Evolutionary conservation across 495 filamentous ascomycete species (phyloP), one percentile per base, ranked within the genome.

Genomic region (Paragyromitra xinjiangensis): DNA sequence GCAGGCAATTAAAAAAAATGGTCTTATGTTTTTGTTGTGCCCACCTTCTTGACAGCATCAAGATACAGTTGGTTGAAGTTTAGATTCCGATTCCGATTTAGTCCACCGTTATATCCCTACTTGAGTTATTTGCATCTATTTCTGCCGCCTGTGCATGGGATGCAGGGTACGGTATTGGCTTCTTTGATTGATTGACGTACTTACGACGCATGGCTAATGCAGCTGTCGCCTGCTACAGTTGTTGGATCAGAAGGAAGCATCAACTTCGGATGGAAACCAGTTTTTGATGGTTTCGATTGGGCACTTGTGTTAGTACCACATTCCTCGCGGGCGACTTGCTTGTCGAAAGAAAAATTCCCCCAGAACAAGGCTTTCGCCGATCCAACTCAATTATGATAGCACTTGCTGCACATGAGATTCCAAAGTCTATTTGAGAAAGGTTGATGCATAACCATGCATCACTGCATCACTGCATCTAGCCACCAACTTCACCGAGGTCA

Each of bases 71-170:
- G 63, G 39, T 58, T 50, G 51, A 39, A 55, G 62, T 34, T 19
- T 42, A 56, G 45, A 56, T 55, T n/a, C 19, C 40, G 39, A 69
- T 74, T 69, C 53, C 51, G 64, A 74, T 74, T 69, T 50, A 51
- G 71, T 34, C 71, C 63, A 59, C 71, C 71, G 53, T 74, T 74
- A 59, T 45, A 24, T 75, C n/a, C 64, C 71, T 29, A 65, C 44
- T 63, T 50, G 24, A 37, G 29, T 24, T 62, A 37, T 45, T 12
- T 24, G 42, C 51, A 65, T 64, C 19, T 73, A 24, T 26, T 40
- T 53, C 37, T 73, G 61, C 53, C 51, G 64, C n/a, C 19, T 6
- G 42, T 74, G 71, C 64, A 74, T 69, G 29, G 44, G 63, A 68
- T 68, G 50, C 48, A 65, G 24, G 45, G 56, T 24, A 68, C 29